Base-by-base conservation (phyloP, 345 rosid species). In the Eucalyptus camaldulensis region DNA sequence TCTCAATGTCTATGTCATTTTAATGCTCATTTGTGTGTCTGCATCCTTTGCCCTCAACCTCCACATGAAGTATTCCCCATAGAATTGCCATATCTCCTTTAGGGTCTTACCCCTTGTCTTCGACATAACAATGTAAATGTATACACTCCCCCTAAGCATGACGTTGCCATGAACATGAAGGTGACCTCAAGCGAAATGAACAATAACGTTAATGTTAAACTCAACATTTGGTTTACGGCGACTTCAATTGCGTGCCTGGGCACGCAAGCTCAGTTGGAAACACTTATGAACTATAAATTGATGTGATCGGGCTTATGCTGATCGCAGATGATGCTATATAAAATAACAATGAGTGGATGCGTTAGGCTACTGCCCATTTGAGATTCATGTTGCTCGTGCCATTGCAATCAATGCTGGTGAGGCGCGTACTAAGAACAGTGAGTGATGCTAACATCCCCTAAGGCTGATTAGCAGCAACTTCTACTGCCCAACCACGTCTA, bases 351-450 rank as follows among this genome's bases (percentile, higher is more conserved):
- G 62, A 56, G 60, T 5, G 1, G 3, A 56, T 56, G 60, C 27
- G 4, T 56, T 21, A 22, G 60, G 27, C 5, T 56, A 56, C 1
- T 56, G 6, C 62, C 13, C 62, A 56, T 56, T 56, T 56, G 62
- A 6, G 6, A 1, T 56, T 56, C 1, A 2, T 19, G 58, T 53
- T 3, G 24, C 58, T 53, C 6, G 1, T 56, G 29, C 3, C 6
- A 1, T 0, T 0, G 1, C 29, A 24, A 56, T 56, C 3, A 56
- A 56, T 56, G 62, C 1, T 3, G 6, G 3, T 56, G 62, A 56
- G 29, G 27, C 29, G 1, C 2, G 6, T 22, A 56, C 13, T 8
- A 56, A 56, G 62, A 24, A 56, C 0, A 1, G 0, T 1, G 0
- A 56, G 27, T 10, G 27, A 56, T 53, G 62, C 27, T 21, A 56